Base-by-base conservation (phyloP, 352 stramenopile genomes). In the Phytopythium kandeliae region DNA sequence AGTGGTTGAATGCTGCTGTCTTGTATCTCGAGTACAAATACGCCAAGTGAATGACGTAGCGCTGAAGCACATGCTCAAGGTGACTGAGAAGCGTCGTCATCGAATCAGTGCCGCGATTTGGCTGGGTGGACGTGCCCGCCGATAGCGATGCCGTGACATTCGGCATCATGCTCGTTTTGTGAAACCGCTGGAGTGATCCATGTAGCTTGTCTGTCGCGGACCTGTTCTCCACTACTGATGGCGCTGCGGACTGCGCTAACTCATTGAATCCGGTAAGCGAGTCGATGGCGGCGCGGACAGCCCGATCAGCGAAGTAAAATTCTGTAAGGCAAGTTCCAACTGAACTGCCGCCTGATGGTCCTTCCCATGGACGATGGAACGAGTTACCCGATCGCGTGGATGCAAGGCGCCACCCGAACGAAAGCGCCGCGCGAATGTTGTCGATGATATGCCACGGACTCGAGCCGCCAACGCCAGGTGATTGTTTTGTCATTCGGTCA, bases 21-120 rank as follows among this genome's bases (percentile, higher is more conserved):
- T 61, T 65, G 61, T 67, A 72, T 5, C 60, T 58, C 4, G 78
- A 46, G 35, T 75, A 87, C 6, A 87, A 45, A 19, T 85, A 68
- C 0, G 60, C 57, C 0, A 81, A 35, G 44, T 77, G 59, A 36
- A 73, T 24, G 9, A 69, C 51, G 42, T 80, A 84, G 19, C 69
- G 58, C 22, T 61, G 41, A 11, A 87, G 35, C 0, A 87, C 65
- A 25, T 34, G 57, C 37, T 78, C 58, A 0, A 87, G 40, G 22
- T 80, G 60, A 8, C 21, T 22, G 9, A 60, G 31, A 12, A 55
- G n/a, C 2, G 42, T 24, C 12, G 44, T 11, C 17, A 4, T 17
- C 19, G 44, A 48, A 12, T 48, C 40, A 5, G 13, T 17, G 40
- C 30, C 21, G 2, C 4, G 6, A 2, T 9, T 2, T 6, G 6